A percentile compares a stretch with the other conserved stretches of the same genome.
These are phyloP conservation scores for Pleurotus eryngii DNA, from an alignment of 768 basidiomycete species.

Conservation along the genomic window DNA sequence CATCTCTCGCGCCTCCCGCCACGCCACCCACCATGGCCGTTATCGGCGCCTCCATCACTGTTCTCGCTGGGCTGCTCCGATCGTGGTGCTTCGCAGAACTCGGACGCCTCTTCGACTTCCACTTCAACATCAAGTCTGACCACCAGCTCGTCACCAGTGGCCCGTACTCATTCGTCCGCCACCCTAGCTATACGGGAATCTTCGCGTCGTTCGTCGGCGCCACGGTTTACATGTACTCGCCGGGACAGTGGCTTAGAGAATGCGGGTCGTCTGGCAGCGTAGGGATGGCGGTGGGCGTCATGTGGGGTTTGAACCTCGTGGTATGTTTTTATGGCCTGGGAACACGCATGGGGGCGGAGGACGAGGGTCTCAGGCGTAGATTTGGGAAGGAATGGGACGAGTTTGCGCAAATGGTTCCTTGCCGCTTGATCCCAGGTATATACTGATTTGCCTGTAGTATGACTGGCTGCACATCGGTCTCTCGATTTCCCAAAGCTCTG, in stretches of 20 bases:
- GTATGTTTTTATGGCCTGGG: neutral
- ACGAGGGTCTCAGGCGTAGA: constrained; percentile 21
- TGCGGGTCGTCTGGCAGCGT: neutral
- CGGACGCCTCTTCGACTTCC: constrained; percentile 18
- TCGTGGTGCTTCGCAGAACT: constrained; percentile 10
- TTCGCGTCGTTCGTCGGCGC: constrained; percentile 21
- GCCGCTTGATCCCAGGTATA: constrained; percentile 27
- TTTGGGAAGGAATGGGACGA: constrained; percentile 32
- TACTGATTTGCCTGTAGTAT: constrained; percentile 12
- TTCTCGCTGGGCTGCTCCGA: neutral
- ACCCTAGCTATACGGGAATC: constrained; percentile 24
- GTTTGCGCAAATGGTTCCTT: constrained; percentile 25
- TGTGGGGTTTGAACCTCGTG: neutral
- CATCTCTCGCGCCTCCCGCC: neutral
- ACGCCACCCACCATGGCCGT: neutral
- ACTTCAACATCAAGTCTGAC: constrained; percentile 30
- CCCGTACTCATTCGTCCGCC: constrained; percentile 25
- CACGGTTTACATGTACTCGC: constrained; percentile 6
- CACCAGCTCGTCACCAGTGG: constrained; percentile 24
- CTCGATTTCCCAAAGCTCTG: no score
- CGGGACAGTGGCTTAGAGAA: constrained; percentile 11
- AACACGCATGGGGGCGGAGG: constrained; percentile 27
- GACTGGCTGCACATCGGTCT: no score
- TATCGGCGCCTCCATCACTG: neutral
- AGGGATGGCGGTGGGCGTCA: neutral